These are phyloP conservation scores for Cenchrus americanus DNA, from an alignment of 176 grass and related monocot species.

Conservation along the genomic window DNA sequence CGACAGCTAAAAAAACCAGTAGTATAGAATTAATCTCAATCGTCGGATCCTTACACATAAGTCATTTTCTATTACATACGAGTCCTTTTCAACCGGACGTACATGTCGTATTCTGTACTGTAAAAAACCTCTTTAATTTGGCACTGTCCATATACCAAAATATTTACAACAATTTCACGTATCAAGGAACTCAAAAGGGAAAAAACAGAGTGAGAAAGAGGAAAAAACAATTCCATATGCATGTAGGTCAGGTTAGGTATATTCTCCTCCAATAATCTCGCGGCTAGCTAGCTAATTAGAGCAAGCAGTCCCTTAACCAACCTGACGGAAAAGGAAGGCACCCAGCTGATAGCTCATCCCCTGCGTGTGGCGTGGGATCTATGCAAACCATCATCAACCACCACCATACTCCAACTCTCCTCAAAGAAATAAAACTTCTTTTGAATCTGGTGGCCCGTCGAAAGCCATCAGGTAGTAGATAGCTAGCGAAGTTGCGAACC, in stretches of 20 bases:
- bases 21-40: too few species aligned
- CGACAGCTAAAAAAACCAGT: too few species aligned
- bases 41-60: too few species aligned
- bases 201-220: too few species aligned
- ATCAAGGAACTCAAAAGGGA: not conserved
- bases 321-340: conserved; percentile 36
- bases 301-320: conserved; percentile 37
- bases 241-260: conserved; percentile 39
- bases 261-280: not conserved
- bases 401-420: not conserved
- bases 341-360: not conserved
- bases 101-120: too few species aligned
- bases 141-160: not conserved
- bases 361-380: conserved; percentile 4
- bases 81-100: too few species aligned
- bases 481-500: not conserved
- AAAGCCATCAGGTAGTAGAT: not conserved
- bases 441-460: not conserved
- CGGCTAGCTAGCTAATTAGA: not conserved
- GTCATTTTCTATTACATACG: too few species aligned
- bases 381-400: not conserved
- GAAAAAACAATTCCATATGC: not conserved
- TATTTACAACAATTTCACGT: too few species aligned
- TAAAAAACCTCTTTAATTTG: too few species aligned
- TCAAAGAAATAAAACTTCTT: not conserved